Evolutionary conservation across 2,329 filamentous ascomycete species (phyloP), one percentile per base, ranked within the genome.

Genomic region (Incumbomyces lentus): DNA sequence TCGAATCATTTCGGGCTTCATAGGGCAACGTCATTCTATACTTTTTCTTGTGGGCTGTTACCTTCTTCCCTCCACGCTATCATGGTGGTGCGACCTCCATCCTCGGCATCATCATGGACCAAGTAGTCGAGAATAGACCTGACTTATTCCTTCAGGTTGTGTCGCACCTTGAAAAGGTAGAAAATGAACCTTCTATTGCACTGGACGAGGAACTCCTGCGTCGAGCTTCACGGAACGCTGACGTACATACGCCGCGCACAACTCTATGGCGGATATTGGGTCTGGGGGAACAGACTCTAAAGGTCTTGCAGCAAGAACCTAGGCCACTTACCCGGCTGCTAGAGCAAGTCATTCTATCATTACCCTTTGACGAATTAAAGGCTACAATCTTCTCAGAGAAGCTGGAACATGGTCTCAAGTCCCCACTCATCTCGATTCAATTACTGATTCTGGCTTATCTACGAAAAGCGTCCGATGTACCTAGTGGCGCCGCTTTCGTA

Each of bases 401-500:
- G 45, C 74, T 81, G 47, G 64, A 72, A 42, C 69, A 71, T 32
- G 79, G 76, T 3, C 68, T 82, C 34, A 62, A 61, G 45, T 65
- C 68, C 48, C 71, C 63, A 40, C 74, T 52, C 56, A 67, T 55
- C 62, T 71, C 75, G 0, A 73, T 80, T 58, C 79, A 81, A 52
- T 58, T 69, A 5, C 63, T 81, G 17, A 72, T 74, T 41, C 63
- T 82, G 7, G 68, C 70, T 1, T 59, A 82, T 31, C 61, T 82
- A 34, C 66, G 66, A 31, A 81, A 81, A 56, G 78, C 78, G 2
- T 68, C 71, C 7, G 53, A 62, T 12, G 67, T 64, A 32, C 63
- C 69, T 5, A 70, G 68, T 37, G 74, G 81, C 63, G 74, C 75
- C 17, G 76, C 76, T 16, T 73, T 73, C 40, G 68, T 81, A 26